Evolutionary conservation across 164 flowering plant species (phyloP), one percentile per base, ranked within the genome.

Genomic region (Aristolochia fimbriata): DNA sequence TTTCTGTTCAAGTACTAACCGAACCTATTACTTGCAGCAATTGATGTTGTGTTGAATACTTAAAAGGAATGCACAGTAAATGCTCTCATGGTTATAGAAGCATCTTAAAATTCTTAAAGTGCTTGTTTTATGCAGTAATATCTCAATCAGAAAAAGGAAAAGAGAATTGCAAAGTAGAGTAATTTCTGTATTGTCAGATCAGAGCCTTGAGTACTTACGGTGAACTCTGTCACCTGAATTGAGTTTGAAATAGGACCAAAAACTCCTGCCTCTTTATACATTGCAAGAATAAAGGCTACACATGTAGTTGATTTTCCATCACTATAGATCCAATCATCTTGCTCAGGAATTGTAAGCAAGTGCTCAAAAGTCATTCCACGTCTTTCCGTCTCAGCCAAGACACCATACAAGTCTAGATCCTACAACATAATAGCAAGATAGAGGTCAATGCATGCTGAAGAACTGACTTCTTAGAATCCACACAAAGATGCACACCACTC

Each of bases 221-320:
- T 89, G 77, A 92, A 92, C 72, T 92, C 98, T 4, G 96, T 91
- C 33, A 88, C 97, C 79, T 92, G 97, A 66, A 89, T 82, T 24
- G 88, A 80, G 68, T 74, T 67, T 24, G 91, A 62, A 58, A 83
- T 11, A 2, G 87, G 86, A 57, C 77, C 84, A 62, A 93, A 86
- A 30, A 93, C 65, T 46, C 97, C 97, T 63, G 98, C 97, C 65
- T 80, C 97, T 69, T 93, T 93, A 59, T 93, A 93, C 98, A 93
- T 90, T 62, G 65, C 82, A 47, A 93, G 86, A 58, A 93, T 86
- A 67, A 93, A 93, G 66, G 97, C 91, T 57, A 90, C 96, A 68
- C 98, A 93, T 2, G 97, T 87, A 12, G 98, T 93, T n/a, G 98
- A 93, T 73, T 93, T 87, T 47, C 98, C 98, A 73, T 93, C 98